Percentiles rank a stretch among this genome's conserved stretches.
phyloP scores from a whole-genome alignment of 2,329 filamentous ascomycete genomes.

The Arthroderma sp. region DNA sequence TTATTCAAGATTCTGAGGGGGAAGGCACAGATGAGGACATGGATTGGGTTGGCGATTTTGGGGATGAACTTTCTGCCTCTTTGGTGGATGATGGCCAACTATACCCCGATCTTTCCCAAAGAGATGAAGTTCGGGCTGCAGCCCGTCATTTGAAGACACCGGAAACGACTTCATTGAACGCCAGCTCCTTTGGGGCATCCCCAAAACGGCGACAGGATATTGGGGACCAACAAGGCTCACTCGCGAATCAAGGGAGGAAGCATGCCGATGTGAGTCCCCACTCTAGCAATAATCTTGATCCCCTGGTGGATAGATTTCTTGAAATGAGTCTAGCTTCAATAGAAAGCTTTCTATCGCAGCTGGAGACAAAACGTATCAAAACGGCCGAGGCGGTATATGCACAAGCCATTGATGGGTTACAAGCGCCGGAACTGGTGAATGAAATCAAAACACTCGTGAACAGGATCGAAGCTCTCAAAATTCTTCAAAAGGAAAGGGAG shows the following conservation, averaged over 20 bases:
- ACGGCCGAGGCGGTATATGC: constrained; percentile 27
- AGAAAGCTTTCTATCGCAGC: constrained; percentile 15
- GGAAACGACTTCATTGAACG: not conserved
- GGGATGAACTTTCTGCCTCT: constrained; percentile 8
- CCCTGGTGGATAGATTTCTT: constrained; percentile 20
- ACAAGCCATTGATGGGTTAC: constrained; percentile 22
- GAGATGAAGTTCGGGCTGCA: not conserved
- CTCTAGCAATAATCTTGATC: constrained; percentile 10
- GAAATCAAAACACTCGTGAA: constrained; percentile 23
- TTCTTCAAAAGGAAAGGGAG: constrained; percentile 18
- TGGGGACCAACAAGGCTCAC: too few species aligned
- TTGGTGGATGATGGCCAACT: not conserved
- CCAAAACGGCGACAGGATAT: too few species aligned
- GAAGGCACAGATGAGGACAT: constrained; percentile 12
- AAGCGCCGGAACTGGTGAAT: constrained; percentile 20
- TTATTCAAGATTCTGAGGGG: constrained; percentile 26
- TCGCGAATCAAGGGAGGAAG: not conserved
- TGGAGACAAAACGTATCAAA: constrained; percentile 19
- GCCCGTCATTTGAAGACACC: not conserved
- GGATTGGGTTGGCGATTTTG: constrained; percentile 4
- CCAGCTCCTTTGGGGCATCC: not conserved
- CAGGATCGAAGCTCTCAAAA: constrained; percentile 26
- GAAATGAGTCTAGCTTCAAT: constrained; percentile 16
- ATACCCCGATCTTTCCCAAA: constrained; percentile 7
- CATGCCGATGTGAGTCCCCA: not conserved